These are phyloP conservation scores for Gossypium davidsonii DNA, from an alignment of 441 rosid species.

Conservation along the genomic window DNA sequence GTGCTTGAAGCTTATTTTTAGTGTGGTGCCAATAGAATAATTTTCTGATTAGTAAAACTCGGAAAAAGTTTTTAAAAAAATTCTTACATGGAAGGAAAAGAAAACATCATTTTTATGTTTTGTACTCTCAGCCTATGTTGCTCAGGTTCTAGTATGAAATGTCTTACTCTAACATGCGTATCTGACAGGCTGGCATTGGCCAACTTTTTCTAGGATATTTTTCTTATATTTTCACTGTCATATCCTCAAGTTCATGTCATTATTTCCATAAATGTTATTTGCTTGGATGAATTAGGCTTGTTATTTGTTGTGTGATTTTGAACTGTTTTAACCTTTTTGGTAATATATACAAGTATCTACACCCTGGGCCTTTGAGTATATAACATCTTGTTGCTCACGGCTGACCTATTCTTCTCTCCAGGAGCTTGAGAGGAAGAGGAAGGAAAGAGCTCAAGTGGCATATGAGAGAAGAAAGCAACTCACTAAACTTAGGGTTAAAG, in stretches of 20 bases:
- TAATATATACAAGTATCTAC: background rate
- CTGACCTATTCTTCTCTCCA: conserved; percentile 9
- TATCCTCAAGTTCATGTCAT: background rate
- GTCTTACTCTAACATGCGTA: too few species aligned
- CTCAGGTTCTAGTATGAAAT: too few species aligned
- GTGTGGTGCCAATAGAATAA: too few species aligned
- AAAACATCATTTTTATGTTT: too few species aligned
- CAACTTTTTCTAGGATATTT: too few species aligned
- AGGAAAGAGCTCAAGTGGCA: conserved; percentile 54
- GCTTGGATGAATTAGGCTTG: background rate
- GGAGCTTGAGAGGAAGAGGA: conserved; percentile 76
- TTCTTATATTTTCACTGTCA: background rate
- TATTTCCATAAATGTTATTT: background rate
- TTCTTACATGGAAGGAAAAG: too few species aligned
- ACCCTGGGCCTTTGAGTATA: background rate
- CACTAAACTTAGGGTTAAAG: conserved; percentile 55
- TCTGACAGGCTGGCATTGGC: background rate
- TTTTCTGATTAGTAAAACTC: too few species aligned
- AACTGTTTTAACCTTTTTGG: background rate
- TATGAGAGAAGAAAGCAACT: conserved; percentile 78
- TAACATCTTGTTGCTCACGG: background rate
- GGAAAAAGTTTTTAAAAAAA: too few species aligned
- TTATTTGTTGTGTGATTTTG: background rate
- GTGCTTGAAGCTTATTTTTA: too few species aligned
- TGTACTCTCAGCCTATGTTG: too few species aligned